Evolutionary conservation across 169 alveolate species (phyloP).

Genomic region (Eimeria praecox): DNA sequence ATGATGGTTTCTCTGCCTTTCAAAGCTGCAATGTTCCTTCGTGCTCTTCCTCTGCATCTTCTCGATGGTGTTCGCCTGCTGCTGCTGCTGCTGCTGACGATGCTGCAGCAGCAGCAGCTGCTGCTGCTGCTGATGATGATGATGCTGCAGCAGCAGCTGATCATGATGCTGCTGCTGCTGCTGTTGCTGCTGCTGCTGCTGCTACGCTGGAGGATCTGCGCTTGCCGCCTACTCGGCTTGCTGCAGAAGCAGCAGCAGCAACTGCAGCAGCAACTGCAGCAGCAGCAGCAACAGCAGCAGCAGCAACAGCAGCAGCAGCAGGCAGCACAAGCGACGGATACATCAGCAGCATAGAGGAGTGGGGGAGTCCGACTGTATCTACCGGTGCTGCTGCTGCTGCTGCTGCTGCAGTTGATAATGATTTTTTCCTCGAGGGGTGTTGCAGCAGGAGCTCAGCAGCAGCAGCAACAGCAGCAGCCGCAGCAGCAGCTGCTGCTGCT

Average conservation of each 20-base stretch:
- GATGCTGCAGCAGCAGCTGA: background rate
- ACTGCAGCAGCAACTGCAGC: constrained; percentile 31
- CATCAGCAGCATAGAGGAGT: constrained; percentile 36
- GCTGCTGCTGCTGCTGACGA: constrained; percentile 1
- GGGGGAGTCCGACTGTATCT: too few species aligned
- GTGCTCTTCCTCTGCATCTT: background rate
- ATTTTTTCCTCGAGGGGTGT: background rate
- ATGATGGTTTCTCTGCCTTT: background rate
- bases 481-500: constrained; percentile 30
- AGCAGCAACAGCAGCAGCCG: constrained; percentile 52
- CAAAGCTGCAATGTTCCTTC: background rate
- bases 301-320: background rate
- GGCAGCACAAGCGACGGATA: too few species aligned
- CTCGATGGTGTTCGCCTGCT: background rate
- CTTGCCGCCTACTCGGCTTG: background rate
- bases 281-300: constrained; percentile 20
- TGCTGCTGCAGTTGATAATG: constrained; percentile 12
- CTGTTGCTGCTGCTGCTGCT: background rate
- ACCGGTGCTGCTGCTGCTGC: constrained; percentile 18
- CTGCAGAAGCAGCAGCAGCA: background rate
- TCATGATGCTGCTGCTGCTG: too few species aligned
- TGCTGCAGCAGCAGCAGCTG: background rate
- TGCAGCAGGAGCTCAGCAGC: constrained; percentile 1
- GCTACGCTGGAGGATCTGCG: background rate
- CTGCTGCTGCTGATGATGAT: constrained; percentile 40